These are phyloP conservation scores for Neonothopanus nambi DNA, from an alignment of 1,284 basidiomycete genomes.

Conservation along the genomic window DNA sequence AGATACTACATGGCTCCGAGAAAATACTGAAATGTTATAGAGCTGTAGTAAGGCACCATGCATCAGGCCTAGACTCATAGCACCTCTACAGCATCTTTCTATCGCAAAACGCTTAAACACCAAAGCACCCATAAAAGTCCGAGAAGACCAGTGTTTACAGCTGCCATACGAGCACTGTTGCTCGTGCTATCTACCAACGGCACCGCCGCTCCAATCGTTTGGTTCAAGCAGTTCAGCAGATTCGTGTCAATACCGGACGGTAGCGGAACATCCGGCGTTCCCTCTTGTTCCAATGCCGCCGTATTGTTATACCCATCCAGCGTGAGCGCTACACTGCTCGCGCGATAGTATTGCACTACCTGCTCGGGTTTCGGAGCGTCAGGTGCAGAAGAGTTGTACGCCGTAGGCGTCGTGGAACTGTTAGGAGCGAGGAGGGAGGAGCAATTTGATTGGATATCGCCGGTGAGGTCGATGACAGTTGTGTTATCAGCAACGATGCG, in stretches of 20 bases:
- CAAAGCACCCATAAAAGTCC: conserved; percentile 15
- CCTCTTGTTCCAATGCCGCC: conserved; percentile 39
- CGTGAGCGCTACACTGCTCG: conserved; percentile 52
- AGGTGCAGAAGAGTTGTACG: conserved; percentile 31
- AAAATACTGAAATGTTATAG: too few species aligned
- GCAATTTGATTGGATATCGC: conserved; percentile 48
- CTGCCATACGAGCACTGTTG: not conserved
- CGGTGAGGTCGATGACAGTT: conserved; percentile 51
- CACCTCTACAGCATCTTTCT: too few species aligned
- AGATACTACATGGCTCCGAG: too few species aligned
- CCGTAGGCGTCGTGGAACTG: conserved; percentile 11
- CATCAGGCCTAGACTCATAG: too few species aligned
- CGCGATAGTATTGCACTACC: conserved; percentile 59
- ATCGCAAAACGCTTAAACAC: conserved; percentile 3
- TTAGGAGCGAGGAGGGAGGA: conserved; percentile 26
- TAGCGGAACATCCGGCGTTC: conserved; percentile 47
- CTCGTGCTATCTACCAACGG: conserved; percentile 37
- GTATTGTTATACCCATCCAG: conserved; percentile 70
- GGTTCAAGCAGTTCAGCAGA: conserved; percentile 54
- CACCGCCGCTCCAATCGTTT: conserved; percentile 52
- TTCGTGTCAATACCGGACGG: conserved; percentile 43
- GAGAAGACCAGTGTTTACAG: conserved; percentile 6
- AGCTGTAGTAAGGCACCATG: too few species aligned
- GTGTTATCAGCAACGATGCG: conserved; percentile 59
- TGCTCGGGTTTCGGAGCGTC: conserved; percentile 48